Base-by-base conservation (phyloP, 2,329 filamentous ascomycete genomes). In the Chaetomium sp. region DNA sequence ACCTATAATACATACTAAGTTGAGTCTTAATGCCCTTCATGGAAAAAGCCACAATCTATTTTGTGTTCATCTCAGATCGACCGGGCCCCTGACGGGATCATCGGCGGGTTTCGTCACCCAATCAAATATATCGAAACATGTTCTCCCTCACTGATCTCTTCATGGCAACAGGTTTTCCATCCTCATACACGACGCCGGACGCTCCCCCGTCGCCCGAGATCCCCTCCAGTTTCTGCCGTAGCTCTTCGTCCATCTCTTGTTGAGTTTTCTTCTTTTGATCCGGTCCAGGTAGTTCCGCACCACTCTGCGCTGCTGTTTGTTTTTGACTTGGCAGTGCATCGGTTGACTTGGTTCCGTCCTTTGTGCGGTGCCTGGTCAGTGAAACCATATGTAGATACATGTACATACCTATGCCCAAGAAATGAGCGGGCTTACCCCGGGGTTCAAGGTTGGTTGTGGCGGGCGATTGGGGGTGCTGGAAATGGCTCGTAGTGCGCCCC, bases 131-230 rank as follows among this genome's bases (percentile, higher is more conserved):
- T 19, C 89, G 80, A 74, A 93, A 93, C 89, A 92, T 92, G 70
- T 92, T 92, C 60, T 88, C 85, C 74, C 83, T 87, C 12, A 93
- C 90, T 42, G 87, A 83, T 57, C 90, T 80, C 77, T 92, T 93
- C 83, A 93, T 88, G 0, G 87, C 81, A 6, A 86, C 86, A 0
- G 90, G 86, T 74, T 88, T 83, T 0, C 91, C 91, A 70, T 91
- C 83, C 74, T 93, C 90, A 66, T 90, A 89, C 75, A 93, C 90
- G 4, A 93, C 78, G 0, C 90, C 91, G 3, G 89, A 81, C 29
- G 83, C 84, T 9, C 91, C 90, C 4, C 90, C 90, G 50, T 88
- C 90, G 0, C 90, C 90, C 0, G 88, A 82, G 33, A 89, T 79
- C 12, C 82, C 85, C 69, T 90, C 87, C 71, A 93, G 81, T 66